Evolutionary conservation across 2,329 filamentous ascomycete genomes (phyloP), one percentile per base, ranked within the genome.

Genomic region (Nigrograna mackinnonii): DNA sequence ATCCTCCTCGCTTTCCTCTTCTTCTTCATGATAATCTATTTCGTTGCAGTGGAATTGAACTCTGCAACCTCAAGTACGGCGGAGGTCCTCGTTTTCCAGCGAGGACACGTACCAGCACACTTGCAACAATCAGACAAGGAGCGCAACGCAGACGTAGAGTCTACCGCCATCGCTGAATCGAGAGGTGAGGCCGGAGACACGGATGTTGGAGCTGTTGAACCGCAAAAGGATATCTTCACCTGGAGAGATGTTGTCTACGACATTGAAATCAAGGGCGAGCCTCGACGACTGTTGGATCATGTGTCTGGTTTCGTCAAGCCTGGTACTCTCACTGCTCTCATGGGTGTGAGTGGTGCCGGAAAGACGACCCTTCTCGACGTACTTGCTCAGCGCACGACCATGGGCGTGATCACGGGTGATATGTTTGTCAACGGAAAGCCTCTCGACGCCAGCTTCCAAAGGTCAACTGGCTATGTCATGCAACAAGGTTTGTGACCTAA

Each of bases 81-180:
- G 0, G 86, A 91, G 57, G 79, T 84, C 1, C 76, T 91, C 1
- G 82, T 90, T 7, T 90, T 88, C 46, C 62, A 62, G 41, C 59
- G 66, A n/a, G 71, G 71, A 5, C 66, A 72, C 44, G 71, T 74
- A 31, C 72, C 72, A 3, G 58, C 60, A 13, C 67, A 72, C 52
- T 48, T 74, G 52, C 58, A 64, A 31, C 41, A 54, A 35, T 47
- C 54, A n/a, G 54, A 43, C 17, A 60, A 58, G 42, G 54, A 62
- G 44, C 41, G 54, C 37, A 26, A 54, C 43, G 35, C 52, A 2
- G 70, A 74, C 35, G 66, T 68, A 28, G 70, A 70, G 36, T 49
- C 50, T 16, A 57, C 56, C 4, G 49, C 46, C n/a, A 50, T 57
- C 5, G 58, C 62, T 5, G 36, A 58, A 46, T 44, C 54, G 26